Evolutionary conservation across 225 moss, liverwort and hornwort species (phyloP).

Genomic region (Thuidium tamariscinum): DNA sequence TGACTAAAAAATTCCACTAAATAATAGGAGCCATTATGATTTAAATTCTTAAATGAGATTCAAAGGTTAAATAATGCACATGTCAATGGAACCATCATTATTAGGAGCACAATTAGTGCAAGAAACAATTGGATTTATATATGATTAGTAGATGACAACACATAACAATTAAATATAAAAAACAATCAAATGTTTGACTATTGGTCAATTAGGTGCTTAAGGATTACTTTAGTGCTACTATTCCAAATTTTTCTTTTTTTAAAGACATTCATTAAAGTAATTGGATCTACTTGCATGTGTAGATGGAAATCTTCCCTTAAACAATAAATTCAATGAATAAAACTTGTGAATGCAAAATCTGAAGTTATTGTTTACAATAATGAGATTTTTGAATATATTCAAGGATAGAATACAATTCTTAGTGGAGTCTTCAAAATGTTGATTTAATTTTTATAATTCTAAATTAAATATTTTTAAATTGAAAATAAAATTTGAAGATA

Average conservation of each 20-base stretch:
- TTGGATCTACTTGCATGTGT: background rate
- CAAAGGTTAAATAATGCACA: background rate
- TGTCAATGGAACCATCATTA: background rate
- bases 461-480: background rate
- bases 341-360: background rate
- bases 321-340: background rate
- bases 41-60: background rate
- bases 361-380: background rate
- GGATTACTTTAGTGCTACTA: background rate
- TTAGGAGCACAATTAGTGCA: too few relatives aligned
- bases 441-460: background rate
- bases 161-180: background rate
- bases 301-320: background rate
- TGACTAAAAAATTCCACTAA: fast-evolving
- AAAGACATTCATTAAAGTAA: background rate
- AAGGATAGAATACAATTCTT: background rate
- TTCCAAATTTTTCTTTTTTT: too few relatives aligned
- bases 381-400: background rate
- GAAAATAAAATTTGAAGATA: background rate
- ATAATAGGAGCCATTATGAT: background rate
- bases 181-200: background rate
- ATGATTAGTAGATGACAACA: background rate
- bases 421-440: background rate
- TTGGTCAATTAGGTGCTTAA: background rate
- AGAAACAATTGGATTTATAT: background rate